These are phyloP conservation scores for Fusarium irregulare DNA, from an alignment of 2,329 filamentous ascomycete species.

Conservation along the genomic window DNA sequence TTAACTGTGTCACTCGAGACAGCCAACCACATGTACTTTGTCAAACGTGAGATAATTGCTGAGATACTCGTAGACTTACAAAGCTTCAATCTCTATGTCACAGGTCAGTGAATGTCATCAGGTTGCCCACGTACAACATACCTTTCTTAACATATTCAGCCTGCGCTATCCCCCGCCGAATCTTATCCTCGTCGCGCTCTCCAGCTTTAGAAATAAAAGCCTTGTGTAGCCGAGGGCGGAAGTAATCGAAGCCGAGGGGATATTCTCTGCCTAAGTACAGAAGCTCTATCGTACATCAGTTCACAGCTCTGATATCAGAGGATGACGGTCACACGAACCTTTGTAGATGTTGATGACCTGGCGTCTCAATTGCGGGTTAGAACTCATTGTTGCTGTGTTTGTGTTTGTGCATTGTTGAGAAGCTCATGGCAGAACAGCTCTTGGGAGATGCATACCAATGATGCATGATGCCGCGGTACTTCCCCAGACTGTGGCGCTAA, in stretches of 20 bases:
- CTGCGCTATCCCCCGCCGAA: conserved; percentile 77
- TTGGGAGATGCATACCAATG: background rate
- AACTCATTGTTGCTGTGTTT: conserved; percentile 39
- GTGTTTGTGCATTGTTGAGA: conserved; percentile 11
- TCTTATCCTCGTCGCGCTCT: conserved; percentile 78
- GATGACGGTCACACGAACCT: conserved; percentile 61
- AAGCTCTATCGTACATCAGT: conserved; percentile 68
- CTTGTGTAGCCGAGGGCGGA: conserved; percentile 81
- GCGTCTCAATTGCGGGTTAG: conserved; percentile 71
- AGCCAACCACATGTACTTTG: background rate
- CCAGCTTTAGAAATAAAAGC: conserved; percentile 83
- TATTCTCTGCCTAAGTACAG: conserved; percentile 88
- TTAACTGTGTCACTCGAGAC: background rate
- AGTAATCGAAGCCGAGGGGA: conserved; percentile 84
- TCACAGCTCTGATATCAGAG: background rate
- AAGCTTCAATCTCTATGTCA: conserved; percentile 81
- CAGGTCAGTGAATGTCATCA: conserved; percentile 2
- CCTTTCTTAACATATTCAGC: conserved; percentile 94
- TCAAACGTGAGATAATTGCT: background rate
- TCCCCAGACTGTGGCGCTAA: conserved; percentile 27
- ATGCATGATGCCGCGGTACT: conserved; percentile 22
- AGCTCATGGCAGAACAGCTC: background rate
- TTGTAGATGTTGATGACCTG: conserved; percentile 92
- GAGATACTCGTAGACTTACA: conserved; percentile 70
- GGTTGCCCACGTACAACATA: conserved; percentile 48